These are phyloP conservation scores for Cryptococcus maquisensis DNA, from an alignment of 1,284 basidiomycete species.

Conservation along the genomic window DNA sequence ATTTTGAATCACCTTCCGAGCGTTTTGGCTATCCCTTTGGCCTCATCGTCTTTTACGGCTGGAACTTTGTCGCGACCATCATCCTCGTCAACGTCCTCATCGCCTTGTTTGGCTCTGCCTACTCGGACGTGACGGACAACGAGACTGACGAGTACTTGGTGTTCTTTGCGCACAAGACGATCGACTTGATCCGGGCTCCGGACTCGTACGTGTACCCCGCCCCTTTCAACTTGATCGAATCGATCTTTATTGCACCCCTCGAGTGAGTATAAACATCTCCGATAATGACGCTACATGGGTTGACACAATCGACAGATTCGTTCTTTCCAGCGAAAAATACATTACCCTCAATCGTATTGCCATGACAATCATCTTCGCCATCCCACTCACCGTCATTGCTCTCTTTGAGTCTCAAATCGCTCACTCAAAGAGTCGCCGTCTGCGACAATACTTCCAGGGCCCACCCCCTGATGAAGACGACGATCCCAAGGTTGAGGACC, in stretches of 20 bases:
- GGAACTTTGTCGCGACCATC: constrained; percentile 81
- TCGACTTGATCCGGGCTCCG: constrained; percentile 75
- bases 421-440: constrained; percentile 49
- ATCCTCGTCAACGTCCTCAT: constrained; percentile 91
- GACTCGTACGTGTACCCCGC: constrained; percentile 53
- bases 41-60: constrained; percentile 76
- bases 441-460: constrained; percentile 60
- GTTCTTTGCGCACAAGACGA: constrained; percentile 81
- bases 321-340: constrained; percentile 31
- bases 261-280: constrained; percentile 58
- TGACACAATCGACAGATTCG: constrained; percentile 17
- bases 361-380: constrained; percentile 73
- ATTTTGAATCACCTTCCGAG: constrained; percentile 63
- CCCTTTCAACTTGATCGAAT: constrained; percentile 78
- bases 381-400: constrained; percentile 70
- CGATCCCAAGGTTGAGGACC: constrained; percentile 62
- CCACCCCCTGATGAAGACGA: constrained; percentile 63
- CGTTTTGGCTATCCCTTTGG: constrained; percentile 58
- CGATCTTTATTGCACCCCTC: constrained; percentile 71
- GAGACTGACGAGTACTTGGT: constrained; percentile 57
- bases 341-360: constrained; percentile 66
- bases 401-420: constrained; percentile 66
- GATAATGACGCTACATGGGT: constrained; percentile 39
- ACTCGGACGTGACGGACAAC: constrained; percentile 63
- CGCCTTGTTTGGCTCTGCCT: constrained; percentile 87